A percentile compares a stretch with the other conserved stretches of the same genome.
Evolutionary conservation across 129 eudicot species (phyloP).

Genomic region (Flaveria sonorensis): DNA sequence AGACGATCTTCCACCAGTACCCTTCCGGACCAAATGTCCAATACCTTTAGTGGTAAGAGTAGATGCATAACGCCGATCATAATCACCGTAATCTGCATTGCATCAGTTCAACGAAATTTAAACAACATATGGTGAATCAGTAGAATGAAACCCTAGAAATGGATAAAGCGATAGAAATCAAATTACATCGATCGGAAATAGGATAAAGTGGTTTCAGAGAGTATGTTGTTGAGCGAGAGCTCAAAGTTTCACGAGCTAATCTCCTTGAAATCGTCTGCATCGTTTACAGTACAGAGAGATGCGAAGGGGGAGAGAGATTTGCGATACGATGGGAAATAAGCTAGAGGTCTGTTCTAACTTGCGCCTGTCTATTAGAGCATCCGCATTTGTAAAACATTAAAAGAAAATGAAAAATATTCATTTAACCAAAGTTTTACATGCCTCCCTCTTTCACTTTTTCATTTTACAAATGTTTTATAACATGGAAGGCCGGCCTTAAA

Average conservation of each 20-base stretch:
- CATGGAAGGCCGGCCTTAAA: too few relatives aligned
- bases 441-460: too few relatives aligned
- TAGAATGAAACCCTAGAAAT: conserved; percentile 33
- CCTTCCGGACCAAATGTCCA: conserved; percentile 89
- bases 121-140: not conserved
- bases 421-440: too few relatives aligned
- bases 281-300: conserved; percentile 29
- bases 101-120: conserved; percentile 13
- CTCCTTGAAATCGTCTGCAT: conserved; percentile 78
- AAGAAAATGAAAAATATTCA: too few relatives aligned
- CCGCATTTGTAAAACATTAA: too few relatives aligned
- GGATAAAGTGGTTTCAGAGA: conserved; percentile 54
- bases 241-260: conserved; percentile 52
- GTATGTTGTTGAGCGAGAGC: conserved; percentile 45
- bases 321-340: conserved; percentile 21
- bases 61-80: conserved; percentile 72
- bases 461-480: too few relatives aligned
- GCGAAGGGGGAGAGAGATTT: conserved; percentile 16
- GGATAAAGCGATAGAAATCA: not conserved
- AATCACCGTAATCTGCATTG: conserved; percentile 59
- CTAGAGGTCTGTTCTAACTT: conserved; percentile 26
- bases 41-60: conserved; percentile 64
- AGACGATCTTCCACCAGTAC: conserved; percentile 98
- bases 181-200: conserved; percentile 57
- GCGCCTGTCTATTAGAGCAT: conserved; percentile 18